A percentile compares a stretch with the other conserved stretches of the same genome.
These are phyloP conservation scores for Globisporangium recalcitrans DNA, from an alignment of 352 stramenopile genomes.

Conservation along the genomic window DNA sequence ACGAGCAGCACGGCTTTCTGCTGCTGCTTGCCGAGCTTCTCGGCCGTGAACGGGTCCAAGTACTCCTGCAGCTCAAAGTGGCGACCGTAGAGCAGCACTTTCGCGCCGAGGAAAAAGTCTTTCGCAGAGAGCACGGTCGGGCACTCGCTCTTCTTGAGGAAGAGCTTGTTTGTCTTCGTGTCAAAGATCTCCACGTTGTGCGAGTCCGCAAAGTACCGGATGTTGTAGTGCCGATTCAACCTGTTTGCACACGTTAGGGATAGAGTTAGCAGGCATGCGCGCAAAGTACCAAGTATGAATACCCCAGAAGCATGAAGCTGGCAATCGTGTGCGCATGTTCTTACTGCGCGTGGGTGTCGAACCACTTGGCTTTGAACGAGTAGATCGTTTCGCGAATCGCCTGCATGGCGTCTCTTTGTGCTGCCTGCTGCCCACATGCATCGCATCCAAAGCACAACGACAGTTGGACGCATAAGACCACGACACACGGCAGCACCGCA, in stretches of 20 bases:
- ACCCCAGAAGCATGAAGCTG: too few relatives aligned
- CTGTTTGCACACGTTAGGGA: constrained; percentile 6
- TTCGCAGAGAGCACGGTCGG: constrained; percentile 49
- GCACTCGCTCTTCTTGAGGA: constrained; percentile 89
- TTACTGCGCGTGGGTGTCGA: constrained; percentile 72
- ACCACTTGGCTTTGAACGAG: constrained; percentile 79
- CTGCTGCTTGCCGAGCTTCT: constrained; percentile 57
- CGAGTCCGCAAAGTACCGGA: constrained; percentile 76
- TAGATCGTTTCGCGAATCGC: constrained; percentile 68
- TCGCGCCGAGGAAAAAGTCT: constrained; percentile 84
- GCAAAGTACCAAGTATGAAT: too few relatives aligned
- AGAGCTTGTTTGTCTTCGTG: constrained; percentile 82
- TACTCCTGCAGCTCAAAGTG: constrained; percentile 85
- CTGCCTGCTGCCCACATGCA: too few relatives aligned
- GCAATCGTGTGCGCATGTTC: not conserved
- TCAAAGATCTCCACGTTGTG: constrained; percentile 88
- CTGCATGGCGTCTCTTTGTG: constrained; percentile 35
- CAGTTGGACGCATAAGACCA: not conserved
- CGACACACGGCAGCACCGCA: not conserved
- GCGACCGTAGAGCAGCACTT: constrained; percentile 73
- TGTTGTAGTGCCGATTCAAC: constrained; percentile 70
- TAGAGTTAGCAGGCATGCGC: too few relatives aligned
- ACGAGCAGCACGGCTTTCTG: constrained; percentile 72
- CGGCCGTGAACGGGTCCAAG: constrained; percentile 69
- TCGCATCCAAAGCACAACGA: not conserved